Percentiles rank a stretch among this genome's conserved stretches.
Conservation (phyloP, 257 asterid species). For the Salvia hispanica region DNA sequence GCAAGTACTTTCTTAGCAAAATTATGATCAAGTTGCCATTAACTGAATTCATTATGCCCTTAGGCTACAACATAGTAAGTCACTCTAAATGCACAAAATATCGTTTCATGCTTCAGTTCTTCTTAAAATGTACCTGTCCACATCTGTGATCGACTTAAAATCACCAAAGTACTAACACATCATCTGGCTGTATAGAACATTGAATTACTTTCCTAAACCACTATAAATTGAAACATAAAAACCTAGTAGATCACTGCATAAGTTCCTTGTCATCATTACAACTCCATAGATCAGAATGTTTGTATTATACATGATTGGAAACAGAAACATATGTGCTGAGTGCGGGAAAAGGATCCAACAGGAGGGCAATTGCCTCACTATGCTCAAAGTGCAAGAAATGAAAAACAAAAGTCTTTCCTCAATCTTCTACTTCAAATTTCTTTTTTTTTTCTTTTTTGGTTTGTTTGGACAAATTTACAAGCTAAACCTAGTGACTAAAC, state of each 20-base stretch:
- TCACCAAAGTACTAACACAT: neutral
- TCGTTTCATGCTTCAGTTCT: neutral
- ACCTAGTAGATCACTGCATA: conserved; percentile 8
- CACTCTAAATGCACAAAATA: conserved; percentile 2
- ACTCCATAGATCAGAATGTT: neutral
- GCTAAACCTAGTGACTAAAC: conserved; percentile 2
- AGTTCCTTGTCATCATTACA: conserved; percentile 12
- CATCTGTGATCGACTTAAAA: neutral
- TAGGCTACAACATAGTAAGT: neutral
- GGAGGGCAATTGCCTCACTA: neutral
- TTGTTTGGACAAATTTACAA: neutral
- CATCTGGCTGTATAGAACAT: neutral
- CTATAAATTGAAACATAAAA: neutral
- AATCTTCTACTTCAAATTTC: conserved; percentile 4
- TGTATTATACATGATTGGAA: neutral
- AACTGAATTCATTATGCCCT: neutral
- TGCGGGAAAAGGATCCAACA: neutral
- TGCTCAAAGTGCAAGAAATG: neutral
- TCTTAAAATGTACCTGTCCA: neutral
- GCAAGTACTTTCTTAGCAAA: conserved; percentile 26
- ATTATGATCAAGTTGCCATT: neutral
- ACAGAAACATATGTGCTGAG: neutral
- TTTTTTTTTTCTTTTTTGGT: neutral
- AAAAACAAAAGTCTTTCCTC: neutral
- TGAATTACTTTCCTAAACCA: conserved; percentile 6